phyloP scores from a whole-genome alignment of 371 early-diverging fungal species.

The Thermomucor indicae-seudaticae region DNA sequence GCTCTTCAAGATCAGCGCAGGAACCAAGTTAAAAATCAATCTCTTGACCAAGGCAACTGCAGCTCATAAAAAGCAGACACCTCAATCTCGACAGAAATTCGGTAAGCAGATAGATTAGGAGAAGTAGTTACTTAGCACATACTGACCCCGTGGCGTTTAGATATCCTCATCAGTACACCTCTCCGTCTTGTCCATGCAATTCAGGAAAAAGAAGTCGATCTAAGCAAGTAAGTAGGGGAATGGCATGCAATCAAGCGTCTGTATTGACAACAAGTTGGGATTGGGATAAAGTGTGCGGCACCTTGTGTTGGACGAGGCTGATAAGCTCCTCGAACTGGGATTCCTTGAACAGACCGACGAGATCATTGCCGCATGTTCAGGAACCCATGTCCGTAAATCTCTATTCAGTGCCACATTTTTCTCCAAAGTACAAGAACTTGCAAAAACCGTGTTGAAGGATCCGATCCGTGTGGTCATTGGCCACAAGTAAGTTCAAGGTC shows the following conservation, averaged over 20 bases:
- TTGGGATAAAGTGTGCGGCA: slow-evolving; percentile 58
- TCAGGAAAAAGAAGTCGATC: slow-evolving; percentile 71
- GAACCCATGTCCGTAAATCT: slow-evolving; percentile 68
- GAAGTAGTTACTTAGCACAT: background rate
- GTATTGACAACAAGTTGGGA: too few relatives aligned
- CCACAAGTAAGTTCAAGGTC: slow-evolving; percentile 53
- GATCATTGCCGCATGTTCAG: slow-evolving; percentile 84
- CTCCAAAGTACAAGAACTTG: slow-evolving; percentile 86
- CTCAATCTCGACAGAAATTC: slow-evolving; percentile 66
- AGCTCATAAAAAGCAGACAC: slow-evolving; percentile 62
- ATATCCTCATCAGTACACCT: slow-evolving; percentile 91
- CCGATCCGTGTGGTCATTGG: slow-evolving; percentile 90
- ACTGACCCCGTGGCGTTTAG: slow-evolving; percentile 15
- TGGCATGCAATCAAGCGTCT: background rate
- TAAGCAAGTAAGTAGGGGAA: slow-evolving; percentile 49
- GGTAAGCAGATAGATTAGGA: slow-evolving; percentile 28
- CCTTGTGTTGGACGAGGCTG: slow-evolving; percentile 92
- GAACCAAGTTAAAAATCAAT: slow-evolving; percentile 70
- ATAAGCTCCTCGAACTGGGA: slow-evolving; percentile 86
- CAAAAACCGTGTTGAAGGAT: slow-evolving; percentile 83
- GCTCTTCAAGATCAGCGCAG: slow-evolving; percentile 63
- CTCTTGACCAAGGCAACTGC: slow-evolving; percentile 77
- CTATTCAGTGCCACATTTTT: slow-evolving; percentile 96
- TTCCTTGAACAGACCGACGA: slow-evolving; percentile 90
- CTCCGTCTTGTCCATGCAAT: slow-evolving; percentile 87